Conservation (phyloP, 2,329 filamentous ascomycete genomes). For the Trichophyton verrucosum region DNA sequence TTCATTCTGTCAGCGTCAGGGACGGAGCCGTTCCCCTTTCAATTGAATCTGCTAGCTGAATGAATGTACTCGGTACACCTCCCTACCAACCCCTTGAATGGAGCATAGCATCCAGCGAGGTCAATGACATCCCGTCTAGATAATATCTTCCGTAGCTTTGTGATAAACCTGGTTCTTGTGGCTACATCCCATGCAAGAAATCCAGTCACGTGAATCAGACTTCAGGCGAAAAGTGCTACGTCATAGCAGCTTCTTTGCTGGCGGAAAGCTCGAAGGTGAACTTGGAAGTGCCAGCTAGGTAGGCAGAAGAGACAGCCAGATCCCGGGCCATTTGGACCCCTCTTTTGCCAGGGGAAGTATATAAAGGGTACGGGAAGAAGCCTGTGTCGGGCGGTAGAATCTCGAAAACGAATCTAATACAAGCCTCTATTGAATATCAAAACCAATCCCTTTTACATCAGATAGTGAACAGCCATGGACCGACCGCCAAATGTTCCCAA, state of each 20-base stretch:
- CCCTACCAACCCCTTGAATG: neutral
- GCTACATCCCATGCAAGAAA: neutral
- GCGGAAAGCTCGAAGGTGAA: neutral
- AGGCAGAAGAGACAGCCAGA: neutral
- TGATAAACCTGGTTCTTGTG: constrained; percentile 2
- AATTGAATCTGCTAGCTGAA: neutral
- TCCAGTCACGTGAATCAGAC: neutral
- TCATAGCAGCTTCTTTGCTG: neutral
- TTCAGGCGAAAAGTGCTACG: neutral
- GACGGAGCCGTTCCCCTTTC: neutral
- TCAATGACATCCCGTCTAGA: neutral
- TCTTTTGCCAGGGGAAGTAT: neutral
- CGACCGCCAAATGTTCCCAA: constrained; percentile 17
- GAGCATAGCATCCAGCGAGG: no score
- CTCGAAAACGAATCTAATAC: neutral
- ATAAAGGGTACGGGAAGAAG: constrained; percentile 1
- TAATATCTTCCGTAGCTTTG: neutral
- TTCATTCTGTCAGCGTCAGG: no score
- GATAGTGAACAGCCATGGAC: neutral
- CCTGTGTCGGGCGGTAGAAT: neutral
- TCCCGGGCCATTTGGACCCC: neutral
- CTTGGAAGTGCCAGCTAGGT: no score
- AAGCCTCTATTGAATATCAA: neutral
- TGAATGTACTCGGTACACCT: neutral
- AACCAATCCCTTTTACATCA: neutral